Base-by-base conservation (phyloP, 2,329 filamentous ascomycete genomes). In the Dichotomopilus funicola region DNA sequence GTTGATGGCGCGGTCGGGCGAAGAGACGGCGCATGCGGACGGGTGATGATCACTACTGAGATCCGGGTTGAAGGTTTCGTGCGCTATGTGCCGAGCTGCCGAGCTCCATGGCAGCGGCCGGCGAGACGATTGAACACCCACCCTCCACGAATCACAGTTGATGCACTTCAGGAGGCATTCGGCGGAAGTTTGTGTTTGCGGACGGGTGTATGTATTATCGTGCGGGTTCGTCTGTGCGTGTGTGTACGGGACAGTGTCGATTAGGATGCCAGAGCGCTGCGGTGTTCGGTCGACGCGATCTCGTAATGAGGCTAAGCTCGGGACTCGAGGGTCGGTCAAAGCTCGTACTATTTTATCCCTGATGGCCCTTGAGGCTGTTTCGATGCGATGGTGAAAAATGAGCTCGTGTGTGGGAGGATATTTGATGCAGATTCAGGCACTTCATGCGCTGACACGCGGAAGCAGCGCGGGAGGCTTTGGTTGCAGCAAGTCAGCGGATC, bases 51-150 rank as follows among this genome's bases (percentile, higher is more conserved):
- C 34, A 10, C 40, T 35, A 52, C 33, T 41, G 49, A 11, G n/a
- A 38, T 12, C 4, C 40, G 27, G 49, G 49, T 31, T 35, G 35
- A 37, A 44, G 41, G 49, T 47, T 55, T 63, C 34, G 59, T 60
- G 53, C 57, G 60, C 57, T 58, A 53, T 61, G 52, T 40, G 54
- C 41, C 56, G 53, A 53, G 53, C 47, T 56, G 56, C 62, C 53
- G 56, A 51, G 59, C 62, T 64, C 63, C 62, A 66, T 65, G 60
- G 60, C 61, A 63, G 61, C 64, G 43, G 50, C 47, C 44, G 13
- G 31, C 40, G 34, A 36, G 40, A 44, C 31, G 37, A 54, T 34
- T 50, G 45, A 51, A 42, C 41, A 40, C 40, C 43, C 55, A 27
- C 56, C 49, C 51, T 51, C 52, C 43, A 54, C 55, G 41, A 56